Conservation (phyloP, 371 early-diverging fungal genomes). For the Mucor sp. region DNA sequence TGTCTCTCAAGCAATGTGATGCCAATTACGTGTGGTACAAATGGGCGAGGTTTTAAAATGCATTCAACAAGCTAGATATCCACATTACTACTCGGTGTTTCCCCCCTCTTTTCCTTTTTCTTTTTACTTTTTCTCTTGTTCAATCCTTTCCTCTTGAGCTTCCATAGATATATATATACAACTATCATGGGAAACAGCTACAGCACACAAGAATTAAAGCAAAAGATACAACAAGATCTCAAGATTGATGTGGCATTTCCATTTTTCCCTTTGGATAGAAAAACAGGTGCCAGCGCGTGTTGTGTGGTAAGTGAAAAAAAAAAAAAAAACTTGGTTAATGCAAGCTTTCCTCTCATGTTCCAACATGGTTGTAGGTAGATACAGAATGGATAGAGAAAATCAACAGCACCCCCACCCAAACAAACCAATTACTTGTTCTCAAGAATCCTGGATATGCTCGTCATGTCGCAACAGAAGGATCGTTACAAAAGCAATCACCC, state of each 20-base stretch:
- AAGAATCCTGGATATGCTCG: constrained; percentile 28
- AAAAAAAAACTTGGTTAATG: constrained; percentile 11
- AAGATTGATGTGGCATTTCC: constrained; percentile 66
- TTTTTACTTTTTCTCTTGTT: neutral
- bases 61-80: neutral
- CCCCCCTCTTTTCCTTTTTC: neutral
- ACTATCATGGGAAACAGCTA: constrained; percentile 39
- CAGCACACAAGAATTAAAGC: constrained; percentile 41
- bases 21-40: neutral
- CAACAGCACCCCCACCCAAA: neutral
- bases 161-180: neutral
- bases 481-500: constrained; percentile 45
- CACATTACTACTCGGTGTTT: neutral
- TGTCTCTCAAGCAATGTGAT: neutral
- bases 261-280: constrained; percentile 55
- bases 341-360: neutral
- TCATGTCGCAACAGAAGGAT: constrained; percentile 7
- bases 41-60: neutral
- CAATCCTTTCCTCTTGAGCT: neutral
- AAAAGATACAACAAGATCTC: constrained; percentile 52
- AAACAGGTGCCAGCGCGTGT: constrained; percentile 59
- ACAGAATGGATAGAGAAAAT: constrained; percentile 48
- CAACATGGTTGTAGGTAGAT: constrained; percentile 32
- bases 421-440: constrained; percentile 8
- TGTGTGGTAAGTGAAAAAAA: constrained; percentile 66